These are phyloP conservation scores for Zelopaecilomyces penicillatus DNA, from an alignment of 2,329 filamentous ascomycete species.

Conservation along the genomic window DNA sequence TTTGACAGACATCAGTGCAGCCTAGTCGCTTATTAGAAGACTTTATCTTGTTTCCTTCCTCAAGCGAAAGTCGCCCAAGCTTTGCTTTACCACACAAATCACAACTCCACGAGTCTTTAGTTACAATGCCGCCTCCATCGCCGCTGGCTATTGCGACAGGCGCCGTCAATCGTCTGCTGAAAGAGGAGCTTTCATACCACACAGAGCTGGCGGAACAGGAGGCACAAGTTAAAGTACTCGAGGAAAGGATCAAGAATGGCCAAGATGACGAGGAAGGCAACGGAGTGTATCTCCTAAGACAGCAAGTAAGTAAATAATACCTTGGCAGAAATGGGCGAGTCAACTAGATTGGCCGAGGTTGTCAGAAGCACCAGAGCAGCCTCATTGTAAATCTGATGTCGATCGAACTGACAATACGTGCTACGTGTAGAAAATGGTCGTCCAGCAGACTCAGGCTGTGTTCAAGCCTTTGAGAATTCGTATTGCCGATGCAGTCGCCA, in stretches of 20 bases:
- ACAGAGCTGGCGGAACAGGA: constrained; percentile 73
- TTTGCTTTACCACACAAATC: constrained; percentile 4
- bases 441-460: constrained; percentile 82
- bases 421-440: constrained; percentile 56
- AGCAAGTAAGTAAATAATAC: constrained; percentile 58
- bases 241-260: constrained; percentile 46
- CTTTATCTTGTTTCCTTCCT: too few species aligned
- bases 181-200: constrained; percentile 87
- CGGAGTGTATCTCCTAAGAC: constrained; percentile 68
- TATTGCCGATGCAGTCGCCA: constrained; percentile 62
- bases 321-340: not conserved
- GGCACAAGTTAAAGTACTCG: constrained; percentile 59
- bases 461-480: constrained; percentile 64
- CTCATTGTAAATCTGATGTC: not conserved
- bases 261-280: constrained; percentile 59
- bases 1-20: too few species aligned
- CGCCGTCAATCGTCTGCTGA: constrained; percentile 74
- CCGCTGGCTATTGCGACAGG: constrained; percentile 72
- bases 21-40: too few species aligned
- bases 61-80: not conserved
- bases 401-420: too few species aligned
- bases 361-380: not conserved
- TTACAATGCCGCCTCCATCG: constrained; percentile 64
- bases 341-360: not conserved
- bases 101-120: constrained; percentile 2